Evolutionary conservation across 192 early-diverging fungal genomes (phyloP).

Genomic region (Bifiguratus adelaidae): DNA sequence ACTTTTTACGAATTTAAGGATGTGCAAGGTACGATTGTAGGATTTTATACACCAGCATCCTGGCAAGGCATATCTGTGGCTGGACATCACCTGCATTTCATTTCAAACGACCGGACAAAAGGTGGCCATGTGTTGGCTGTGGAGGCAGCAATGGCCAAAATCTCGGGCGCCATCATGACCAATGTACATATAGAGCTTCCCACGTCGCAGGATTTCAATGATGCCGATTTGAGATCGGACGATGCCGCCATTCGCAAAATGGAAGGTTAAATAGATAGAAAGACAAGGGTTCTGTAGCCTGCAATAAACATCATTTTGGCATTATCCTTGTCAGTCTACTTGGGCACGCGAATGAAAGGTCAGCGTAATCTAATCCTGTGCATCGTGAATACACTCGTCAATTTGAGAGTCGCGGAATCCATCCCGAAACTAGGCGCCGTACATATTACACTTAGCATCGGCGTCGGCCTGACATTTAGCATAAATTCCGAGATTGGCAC

Average conservation of each 20-base stretch:
- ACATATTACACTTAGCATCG: no score
- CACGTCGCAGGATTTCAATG: not conserved
- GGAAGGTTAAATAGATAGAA: no score
- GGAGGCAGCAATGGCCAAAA: not conserved
- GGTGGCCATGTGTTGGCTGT: not conserved
- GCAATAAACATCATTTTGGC: no score
- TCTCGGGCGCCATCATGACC: not conserved
- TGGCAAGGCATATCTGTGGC: conserved; percentile 2
- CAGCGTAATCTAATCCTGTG: no score
- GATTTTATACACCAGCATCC: not conserved
- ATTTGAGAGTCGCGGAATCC: no score
- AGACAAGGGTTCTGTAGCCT: no score
- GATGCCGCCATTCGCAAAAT: not conserved
- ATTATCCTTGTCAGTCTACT: no score
- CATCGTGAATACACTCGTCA: no score
- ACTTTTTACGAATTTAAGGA: not conserved
- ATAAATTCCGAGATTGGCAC: no score
- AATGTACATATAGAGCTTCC: not conserved
- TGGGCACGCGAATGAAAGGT: no score
- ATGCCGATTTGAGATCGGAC: not conserved
- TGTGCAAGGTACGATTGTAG: not conserved
- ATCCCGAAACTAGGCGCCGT: no score
- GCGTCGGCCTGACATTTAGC: no score
- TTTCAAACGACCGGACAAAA: not conserved
- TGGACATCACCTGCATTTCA: conserved; percentile 2